Conservation (phyloP, 768 basidiomycete species). For the Grammothele lineata region DNA sequence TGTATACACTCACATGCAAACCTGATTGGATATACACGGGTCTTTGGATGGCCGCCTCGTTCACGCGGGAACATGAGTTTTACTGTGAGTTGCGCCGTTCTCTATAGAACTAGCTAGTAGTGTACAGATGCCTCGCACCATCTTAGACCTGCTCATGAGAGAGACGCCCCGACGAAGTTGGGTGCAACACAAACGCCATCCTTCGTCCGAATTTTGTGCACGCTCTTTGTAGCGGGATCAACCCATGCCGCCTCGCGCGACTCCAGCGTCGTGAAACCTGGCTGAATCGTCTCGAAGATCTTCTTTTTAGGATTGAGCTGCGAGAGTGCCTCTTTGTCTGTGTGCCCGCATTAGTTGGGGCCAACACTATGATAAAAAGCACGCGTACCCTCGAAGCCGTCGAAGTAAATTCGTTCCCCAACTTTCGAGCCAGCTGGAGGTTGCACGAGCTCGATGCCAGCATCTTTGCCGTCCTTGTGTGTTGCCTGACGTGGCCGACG, state of each 20-base stretch:
- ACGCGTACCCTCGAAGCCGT: slow-evolving; percentile 78
- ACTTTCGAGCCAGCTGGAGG: slow-evolving; percentile 84
- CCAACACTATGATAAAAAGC: neutral
- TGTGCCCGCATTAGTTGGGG: neutral
- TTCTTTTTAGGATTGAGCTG: slow-evolving; percentile 99
- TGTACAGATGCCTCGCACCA: no score
- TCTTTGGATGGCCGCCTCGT: no score
- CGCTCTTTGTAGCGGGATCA: slow-evolving; percentile 70
- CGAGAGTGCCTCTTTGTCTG: slow-evolving; percentile 62
- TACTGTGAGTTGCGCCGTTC: no score
- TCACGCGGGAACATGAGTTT: no score
- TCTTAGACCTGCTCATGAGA: slow-evolving; percentile 68
- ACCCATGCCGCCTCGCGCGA: slow-evolving; percentile 91
- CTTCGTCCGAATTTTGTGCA: slow-evolving; percentile 84
- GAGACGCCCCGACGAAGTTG: slow-evolving; percentile 82
- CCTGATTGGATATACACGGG: neutral
- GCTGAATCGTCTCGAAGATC: slow-evolving; percentile 96
- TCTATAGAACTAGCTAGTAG: no score
- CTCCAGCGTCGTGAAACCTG: slow-evolving; percentile 91
- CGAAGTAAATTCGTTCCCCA: slow-evolving; percentile 94
- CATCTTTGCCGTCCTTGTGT: slow-evolving; percentile 85
- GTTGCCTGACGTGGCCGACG: slow-evolving; percentile 66
- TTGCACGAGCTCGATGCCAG: slow-evolving; percentile 85
- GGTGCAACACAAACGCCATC: slow-evolving; percentile 78
- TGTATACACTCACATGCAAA: neutral